Percentiles rank a stretch among this genome's conserved stretches.
phyloP scores from a whole-genome alignment of 2,329 filamentous ascomycete genomes.

The Trichoderma atroviride region DNA sequence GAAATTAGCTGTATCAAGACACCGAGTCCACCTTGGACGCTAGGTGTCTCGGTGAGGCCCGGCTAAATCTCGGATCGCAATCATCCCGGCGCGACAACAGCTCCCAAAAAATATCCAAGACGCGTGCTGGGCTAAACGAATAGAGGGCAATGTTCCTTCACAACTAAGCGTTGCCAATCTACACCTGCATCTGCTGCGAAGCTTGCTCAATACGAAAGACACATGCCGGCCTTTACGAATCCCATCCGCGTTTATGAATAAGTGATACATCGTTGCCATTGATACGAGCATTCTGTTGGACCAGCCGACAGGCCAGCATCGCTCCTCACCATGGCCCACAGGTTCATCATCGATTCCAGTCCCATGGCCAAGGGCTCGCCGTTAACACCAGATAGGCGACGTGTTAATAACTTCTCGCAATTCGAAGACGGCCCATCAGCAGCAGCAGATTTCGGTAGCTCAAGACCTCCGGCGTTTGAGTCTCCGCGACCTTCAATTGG shows the following conservation, averaged over 20 bases:
- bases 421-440: slow-evolving; percentile 42
- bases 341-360: slow-evolving; percentile 49
- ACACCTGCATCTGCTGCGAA: neutral
- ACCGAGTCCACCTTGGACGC: neutral
- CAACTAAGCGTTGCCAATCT: neutral
- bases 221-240: neutral
- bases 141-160: slow-evolving; percentile 15
- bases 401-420: slow-evolving; percentile 41
- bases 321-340: slow-evolving; percentile 42
- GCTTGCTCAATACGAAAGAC: neutral
- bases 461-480: too few species aligned
- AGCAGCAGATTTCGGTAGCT: too few species aligned
- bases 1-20: neutral
- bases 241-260: slow-evolving; percentile 14
- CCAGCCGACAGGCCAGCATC: slow-evolving; percentile 12
- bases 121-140: slow-evolving; percentile 28
- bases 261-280: neutral
- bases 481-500: too few species aligned
- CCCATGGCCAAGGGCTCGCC: slow-evolving; percentile 49
- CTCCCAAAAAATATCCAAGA: slow-evolving; percentile 31
- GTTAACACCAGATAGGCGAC: slow-evolving; percentile 52
- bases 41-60: slow-evolving; percentile 1
- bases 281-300: neutral
- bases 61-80: slow-evolving; percentile 28
- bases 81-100: slow-evolving; percentile 23